Base-by-base conservation (phyloP, 2,329 filamentous ascomycete genomes). In the Sarocladium brachiariae region DNA sequence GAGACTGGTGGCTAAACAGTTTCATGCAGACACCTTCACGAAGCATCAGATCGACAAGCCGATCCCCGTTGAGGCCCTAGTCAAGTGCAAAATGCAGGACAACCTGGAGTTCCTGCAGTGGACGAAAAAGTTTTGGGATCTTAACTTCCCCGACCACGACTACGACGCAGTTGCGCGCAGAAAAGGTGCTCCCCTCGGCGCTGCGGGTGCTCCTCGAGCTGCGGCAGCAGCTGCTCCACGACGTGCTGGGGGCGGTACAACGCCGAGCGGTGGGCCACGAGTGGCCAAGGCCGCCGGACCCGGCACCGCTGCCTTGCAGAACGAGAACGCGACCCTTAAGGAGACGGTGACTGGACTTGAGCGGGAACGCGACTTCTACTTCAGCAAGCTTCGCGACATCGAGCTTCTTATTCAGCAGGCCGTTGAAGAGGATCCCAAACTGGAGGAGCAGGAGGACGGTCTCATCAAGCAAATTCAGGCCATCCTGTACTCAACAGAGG, bases 11-110 rank as follows among this genome's bases (percentile, higher is more conserved):
- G 46, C 50, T 47, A 50, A 54, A 39, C 18, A 18, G 41, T 51
- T 10, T 39, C 9, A 3, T 24, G 4, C 61, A 90, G 92, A 90
- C 68, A 78, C 80, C 57, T 97, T 97, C 65, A 77, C 83, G 55
- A 87, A 87, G 69, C 91, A 97, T 72, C 76, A 83, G 57, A 80
- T 99, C 73, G 91, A 97, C 62, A 90, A 90, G 67, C 86, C 87
- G 24, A 84, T 99, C 60, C 89, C 89, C 53, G 89, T 97, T 66
- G 83, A 96, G 69, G 76, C 80, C 52, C 83, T 99, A 53, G 82
- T 93, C 62, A 99, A 97, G 71, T 99, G 93, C 78, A 96, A 96
- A 77, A 99, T 99, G 92, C 93, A 99, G 78, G 93, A 99, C 71
- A 99, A 99, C 75, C 87, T 99, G 61, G 93, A 97, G 66, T 99